Base-by-base conservation (phyloP, 2,329 filamentous ascomycete species). In the Xylariaceae sp. region DNA sequence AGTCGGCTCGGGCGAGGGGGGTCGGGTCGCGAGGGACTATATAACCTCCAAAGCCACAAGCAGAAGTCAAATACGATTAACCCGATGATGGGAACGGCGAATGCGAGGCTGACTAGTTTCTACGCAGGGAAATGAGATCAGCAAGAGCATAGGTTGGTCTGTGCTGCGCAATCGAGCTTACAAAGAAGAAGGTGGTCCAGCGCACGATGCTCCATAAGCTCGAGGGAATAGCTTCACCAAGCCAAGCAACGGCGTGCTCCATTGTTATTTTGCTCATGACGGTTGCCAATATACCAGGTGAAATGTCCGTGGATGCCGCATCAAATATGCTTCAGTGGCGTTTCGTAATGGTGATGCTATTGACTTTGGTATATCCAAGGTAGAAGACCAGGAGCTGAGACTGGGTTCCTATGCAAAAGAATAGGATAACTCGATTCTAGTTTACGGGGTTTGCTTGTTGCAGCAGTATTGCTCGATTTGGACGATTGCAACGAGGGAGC, bases 41-140 rank as follows among this genome's bases (percentile, higher is more conserved):
- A 62, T 55, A 78, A 73, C 63, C 82, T 77, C 76, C 79, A 85
- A 36, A 81, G 60, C 81, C 82, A 85, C 26, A 85, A 73, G 23
- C 72, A 67, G 45, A 85, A 67, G 65, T 86, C 83, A 63, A 83
- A 77, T 26, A 76, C 58, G 54, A 85, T 74, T 26, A 84, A 69
- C n/a, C 75, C 67, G 26, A 77, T 55, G 26, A 83, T 69, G 2
- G 83, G 82, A 0, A 80, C 56, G 37, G 78, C 72, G 39, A 82
- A 76, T 8, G 79, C 69, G 0, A 82, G 68, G 31, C 80, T 72
- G 45, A 58, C 58, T 23, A 73, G 53, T 65, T 73, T 73, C 71
- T 73, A 40, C 5, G 37, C 2, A 29, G 6, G 17, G 28, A 37
- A 36, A 6, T 6, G 31, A 17, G 28, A 21, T 50, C 23, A 58